Evolutionary conservation across 2,329 filamentous ascomycete genomes (phyloP), one percentile per base, ranked within the genome.

Genomic region (Bipolaris zeicola): DNA sequence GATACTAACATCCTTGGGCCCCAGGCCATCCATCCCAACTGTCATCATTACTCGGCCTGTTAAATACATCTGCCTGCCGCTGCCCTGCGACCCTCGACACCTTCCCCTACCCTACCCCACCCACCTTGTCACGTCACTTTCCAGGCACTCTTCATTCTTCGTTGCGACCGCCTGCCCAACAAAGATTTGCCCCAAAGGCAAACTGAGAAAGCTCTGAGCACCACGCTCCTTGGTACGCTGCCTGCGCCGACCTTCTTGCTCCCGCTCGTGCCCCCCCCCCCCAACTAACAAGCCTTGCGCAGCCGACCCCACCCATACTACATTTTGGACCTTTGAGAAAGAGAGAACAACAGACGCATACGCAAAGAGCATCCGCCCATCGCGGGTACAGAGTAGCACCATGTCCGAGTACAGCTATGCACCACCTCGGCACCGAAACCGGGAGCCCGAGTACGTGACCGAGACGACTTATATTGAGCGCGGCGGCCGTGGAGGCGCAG

Each of bases 321-420:
- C 50, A 38, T 39, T 51, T 41, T 22, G 50, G 59, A 61, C 58
- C 55, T 52, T 47, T 58, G 50, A 61, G 51, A 61, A 45, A 61
- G 49, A 42, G 41, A 53, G 46, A 44, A 31, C 28, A 31, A 5
- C 28, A 31, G 13, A 50, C 24, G 31, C 24, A 39, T 16, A 48
- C 20, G 24, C 44, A 31, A 34, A 51, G 18, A 52, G 41, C 33
- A 24, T 38, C 52, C 37, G 31, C 62, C 57, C 60, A 54, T 44
- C 48, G 51, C 51, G 55, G 55, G 57, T 57, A 55, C 24, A 61
- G 52, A 53, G 43, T 51, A 57, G 34, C 64, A 63, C 65, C 71
- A 82, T 82, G 80, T 81, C 80, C 57, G 74, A 79, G 66, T 82
- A 82, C 76, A 74, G 75, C 76, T 79, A 81, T 69, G 78, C 78